Percentiles rank a stretch among this genome's conserved stretches.
Conservation (phyloP, 495 filamentous ascomycete species). For the Schizothecium vesticola region DNA sequence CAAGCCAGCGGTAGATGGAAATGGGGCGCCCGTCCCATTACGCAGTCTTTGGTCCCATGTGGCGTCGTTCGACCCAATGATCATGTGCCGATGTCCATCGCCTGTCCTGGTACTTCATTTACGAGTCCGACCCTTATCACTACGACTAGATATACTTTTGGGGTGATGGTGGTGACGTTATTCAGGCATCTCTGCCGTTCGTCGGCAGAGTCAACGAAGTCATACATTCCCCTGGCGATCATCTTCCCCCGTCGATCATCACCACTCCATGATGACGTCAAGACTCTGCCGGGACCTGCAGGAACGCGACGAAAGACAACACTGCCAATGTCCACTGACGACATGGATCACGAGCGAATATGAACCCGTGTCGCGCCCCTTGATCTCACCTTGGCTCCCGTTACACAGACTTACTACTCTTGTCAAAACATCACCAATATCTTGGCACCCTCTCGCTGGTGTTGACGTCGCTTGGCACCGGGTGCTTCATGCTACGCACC, state of each 20-base stretch:
- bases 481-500: not conserved
- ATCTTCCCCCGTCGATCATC: not conserved
- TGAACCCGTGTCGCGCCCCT: not conserved
- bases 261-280: slow-evolving; percentile 1
- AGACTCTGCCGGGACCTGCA: not conserved
- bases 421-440: not conserved
- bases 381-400: not conserved
- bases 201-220: too few relatives aligned
- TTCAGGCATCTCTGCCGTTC: not conserved
- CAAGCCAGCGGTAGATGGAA: not conserved
- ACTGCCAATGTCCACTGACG: not conserved
- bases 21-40: not conserved
- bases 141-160: not conserved
- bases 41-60: not conserved
- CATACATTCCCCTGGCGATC: not conserved
- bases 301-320: not conserved
- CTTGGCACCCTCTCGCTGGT: not conserved
- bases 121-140: not conserved
- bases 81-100: too few relatives aligned
- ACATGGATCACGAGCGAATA: not conserved
- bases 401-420: not conserved
- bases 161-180: not conserved
- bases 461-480: not conserved
- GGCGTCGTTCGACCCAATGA: not conserved
- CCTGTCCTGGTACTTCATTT: not conserved